These are phyloP conservation scores for Microthyrium microscopicum DNA, from an alignment of 2,329 filamentous ascomycete species.

Conservation along the genomic window DNA sequence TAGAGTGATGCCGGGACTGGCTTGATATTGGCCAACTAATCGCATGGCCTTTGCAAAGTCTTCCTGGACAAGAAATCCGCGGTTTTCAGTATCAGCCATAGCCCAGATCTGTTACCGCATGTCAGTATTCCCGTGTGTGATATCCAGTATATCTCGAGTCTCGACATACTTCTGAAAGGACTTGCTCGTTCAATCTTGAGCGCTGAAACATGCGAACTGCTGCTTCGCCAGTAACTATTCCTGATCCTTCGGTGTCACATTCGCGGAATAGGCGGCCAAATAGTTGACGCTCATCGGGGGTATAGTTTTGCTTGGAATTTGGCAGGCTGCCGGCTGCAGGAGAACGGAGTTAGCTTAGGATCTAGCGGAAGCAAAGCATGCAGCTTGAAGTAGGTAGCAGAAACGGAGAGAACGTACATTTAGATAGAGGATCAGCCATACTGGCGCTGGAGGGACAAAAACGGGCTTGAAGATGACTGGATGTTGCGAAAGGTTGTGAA, in stretches of 20 bases:
- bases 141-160: constrained; percentile 1
- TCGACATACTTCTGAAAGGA: constrained; percentile 60
- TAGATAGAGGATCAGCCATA: too few species aligned
- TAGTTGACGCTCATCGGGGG: constrained; percentile 78
- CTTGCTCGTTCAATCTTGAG: constrained; percentile 69
- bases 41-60: constrained; percentile 88
- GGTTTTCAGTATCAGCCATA: constrained; percentile 92
- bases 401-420: too few species aligned
- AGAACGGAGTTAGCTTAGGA: too few species aligned
- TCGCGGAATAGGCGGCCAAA: constrained; percentile 88
- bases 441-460: too few species aligned
- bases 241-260: constrained; percentile 79
- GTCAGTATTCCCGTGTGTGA: constrained; percentile 1
- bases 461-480: too few species aligned
- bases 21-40: constrained; percentile 91
- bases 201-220: constrained; percentile 98
- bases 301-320: constrained; percentile 67
- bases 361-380: too few species aligned
- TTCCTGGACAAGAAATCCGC: constrained; percentile 77
- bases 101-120: constrained; percentile 72
- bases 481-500: too few species aligned
- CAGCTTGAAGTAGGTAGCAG: too few species aligned
- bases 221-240: constrained; percentile 87
- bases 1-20: constrained; percentile 51
- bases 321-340: too few species aligned